Conservation (phyloP, 2,329 filamentous ascomycete genomes). For the Thelonectria discophora region DNA sequence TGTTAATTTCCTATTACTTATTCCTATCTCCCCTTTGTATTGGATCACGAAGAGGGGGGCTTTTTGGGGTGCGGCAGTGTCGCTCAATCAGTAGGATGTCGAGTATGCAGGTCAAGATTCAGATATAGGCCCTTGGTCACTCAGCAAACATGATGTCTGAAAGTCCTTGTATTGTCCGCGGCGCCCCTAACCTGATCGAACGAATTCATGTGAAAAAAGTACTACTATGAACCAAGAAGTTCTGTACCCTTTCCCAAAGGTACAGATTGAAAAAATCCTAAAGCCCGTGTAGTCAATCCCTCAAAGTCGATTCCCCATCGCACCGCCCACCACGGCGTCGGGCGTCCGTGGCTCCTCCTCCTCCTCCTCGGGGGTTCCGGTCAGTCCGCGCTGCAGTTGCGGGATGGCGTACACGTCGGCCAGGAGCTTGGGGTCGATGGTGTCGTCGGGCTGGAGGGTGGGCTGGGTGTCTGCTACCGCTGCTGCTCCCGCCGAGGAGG, state of each 20-base stretch:
- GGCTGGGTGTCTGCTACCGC: not conserved
- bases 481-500: too few species aligned
- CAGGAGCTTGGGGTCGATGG: conserved; percentile 24
- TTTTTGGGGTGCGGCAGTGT: conserved; percentile 6
- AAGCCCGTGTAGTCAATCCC: not conserved
- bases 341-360: conserved; percentile 1
- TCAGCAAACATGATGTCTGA: not conserved
- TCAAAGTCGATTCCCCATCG: not conserved
- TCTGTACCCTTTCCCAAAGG: not conserved
- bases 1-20: conserved; percentile 4
- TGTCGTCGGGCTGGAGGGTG: not conserved
- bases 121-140: conserved; percentile 14
- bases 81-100: conserved; percentile 15
- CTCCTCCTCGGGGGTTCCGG: conserved; percentile 1
- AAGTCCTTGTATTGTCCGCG: not conserved
- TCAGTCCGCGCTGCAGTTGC: not conserved
- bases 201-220: not conserved
- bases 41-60: conserved; percentile 1
- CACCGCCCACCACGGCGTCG: not conserved
- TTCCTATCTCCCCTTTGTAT: conserved; percentile 1
- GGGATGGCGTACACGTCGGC: conserved; percentile 4
- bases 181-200: not conserved
- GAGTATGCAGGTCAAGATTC: conserved; percentile 26
- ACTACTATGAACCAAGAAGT: not conserved
- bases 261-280: not conserved